A percentile compares a stretch with the other conserved stretches of the same genome.
Conservation (phyloP, 2,329 filamentous ascomycete species). For the Metarhizium sp. region DNA sequence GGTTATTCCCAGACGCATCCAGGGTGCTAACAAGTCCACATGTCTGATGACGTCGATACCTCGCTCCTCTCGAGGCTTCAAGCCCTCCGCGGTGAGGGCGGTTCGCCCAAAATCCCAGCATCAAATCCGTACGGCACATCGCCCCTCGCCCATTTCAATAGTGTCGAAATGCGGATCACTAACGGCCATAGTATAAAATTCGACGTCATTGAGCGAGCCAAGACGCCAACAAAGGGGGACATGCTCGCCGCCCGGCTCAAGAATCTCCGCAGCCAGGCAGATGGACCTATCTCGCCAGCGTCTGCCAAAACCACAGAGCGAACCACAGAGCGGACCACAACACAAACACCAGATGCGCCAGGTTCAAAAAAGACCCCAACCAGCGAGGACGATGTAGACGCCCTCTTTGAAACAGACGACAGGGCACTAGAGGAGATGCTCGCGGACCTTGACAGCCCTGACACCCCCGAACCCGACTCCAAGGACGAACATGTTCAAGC, state of each 20-base stretch:
- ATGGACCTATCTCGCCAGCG: constrained; percentile 13
- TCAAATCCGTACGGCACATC: not conserved
- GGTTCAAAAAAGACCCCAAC: not conserved
- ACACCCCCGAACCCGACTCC: constrained; percentile 12
- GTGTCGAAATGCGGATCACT: constrained; percentile 7
- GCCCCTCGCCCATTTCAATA: constrained; percentile 5
- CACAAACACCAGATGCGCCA: not conserved
- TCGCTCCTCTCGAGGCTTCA: constrained; percentile 45
- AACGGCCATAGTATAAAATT: constrained; percentile 15
- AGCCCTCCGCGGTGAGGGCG: constrained; percentile 31
- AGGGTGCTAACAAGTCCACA: constrained; percentile 5
- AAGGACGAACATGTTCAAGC: constrained; percentile 24
- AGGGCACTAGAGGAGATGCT: constrained; percentile 43
- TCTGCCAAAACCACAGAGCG: constrained; percentile 2
- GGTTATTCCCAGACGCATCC: not conserved
- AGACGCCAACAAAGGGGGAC: constrained; percentile 38
- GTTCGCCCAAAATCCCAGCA: constrained; percentile 18
- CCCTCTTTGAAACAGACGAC: constrained; percentile 39
- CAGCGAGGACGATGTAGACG: constrained; percentile 24
- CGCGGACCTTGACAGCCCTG: constrained; percentile 30
- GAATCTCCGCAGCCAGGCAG: constrained; percentile 34
- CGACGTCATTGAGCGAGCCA: constrained; percentile 32
- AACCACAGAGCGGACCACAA: not conserved
- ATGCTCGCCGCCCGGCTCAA: constrained; percentile 42
- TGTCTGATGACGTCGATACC: constrained; percentile 31